Evolutionary conservation across 202 grass and related monocot species (phyloP).

Genomic region (Setaria viridis): DNA sequence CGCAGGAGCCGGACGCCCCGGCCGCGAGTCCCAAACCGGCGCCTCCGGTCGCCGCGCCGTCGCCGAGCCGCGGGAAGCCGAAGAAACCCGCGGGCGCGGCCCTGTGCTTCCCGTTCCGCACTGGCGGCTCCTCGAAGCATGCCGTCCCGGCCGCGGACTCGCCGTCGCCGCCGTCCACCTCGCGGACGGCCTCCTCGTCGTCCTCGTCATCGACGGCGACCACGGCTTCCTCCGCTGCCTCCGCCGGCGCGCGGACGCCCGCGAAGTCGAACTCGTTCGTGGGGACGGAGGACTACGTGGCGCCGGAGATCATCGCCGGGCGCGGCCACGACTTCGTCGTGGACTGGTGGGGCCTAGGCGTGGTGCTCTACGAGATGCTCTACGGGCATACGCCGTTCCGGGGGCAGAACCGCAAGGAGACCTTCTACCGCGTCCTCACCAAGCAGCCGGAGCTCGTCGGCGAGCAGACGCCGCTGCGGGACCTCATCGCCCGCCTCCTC

Average conservation of each 20-base stretch:
- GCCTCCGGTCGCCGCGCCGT: not conserved
- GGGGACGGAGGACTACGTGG: conserved; percentile 97
- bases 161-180: conserved; percentile 55
- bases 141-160: conserved; percentile 40
- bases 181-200: conserved; percentile 57
- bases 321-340: conserved; percentile 91
- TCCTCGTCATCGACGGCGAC: conserved; percentile 44
- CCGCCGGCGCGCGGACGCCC: conserved; percentile 32
- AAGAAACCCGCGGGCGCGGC: conserved; percentile 38
- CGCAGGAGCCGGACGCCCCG: conserved; percentile 20
- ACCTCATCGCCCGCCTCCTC: conserved; percentile 77
- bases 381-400: conserved; percentile 96
- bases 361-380: conserved; percentile 97
- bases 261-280: conserved; percentile 96
- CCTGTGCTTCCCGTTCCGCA: conserved; percentile 64
- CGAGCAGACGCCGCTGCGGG: conserved; percentile 77
- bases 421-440: conserved; percentile 89
- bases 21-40: not conserved
- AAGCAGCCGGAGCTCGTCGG: conserved; percentile 89
- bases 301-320: conserved; percentile 95
- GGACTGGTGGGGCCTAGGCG: conserved; percentile 93
- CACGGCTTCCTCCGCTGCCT: conserved; percentile 36
- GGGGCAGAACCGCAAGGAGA: conserved; percentile 94
- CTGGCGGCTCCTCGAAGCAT: conserved; percentile 41
- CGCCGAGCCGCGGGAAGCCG: conserved; percentile 1